These are phyloP conservation scores for Yarrowia sp. DNA, from an alignment of 805 yeast species.

Conservation along the genomic window DNA sequence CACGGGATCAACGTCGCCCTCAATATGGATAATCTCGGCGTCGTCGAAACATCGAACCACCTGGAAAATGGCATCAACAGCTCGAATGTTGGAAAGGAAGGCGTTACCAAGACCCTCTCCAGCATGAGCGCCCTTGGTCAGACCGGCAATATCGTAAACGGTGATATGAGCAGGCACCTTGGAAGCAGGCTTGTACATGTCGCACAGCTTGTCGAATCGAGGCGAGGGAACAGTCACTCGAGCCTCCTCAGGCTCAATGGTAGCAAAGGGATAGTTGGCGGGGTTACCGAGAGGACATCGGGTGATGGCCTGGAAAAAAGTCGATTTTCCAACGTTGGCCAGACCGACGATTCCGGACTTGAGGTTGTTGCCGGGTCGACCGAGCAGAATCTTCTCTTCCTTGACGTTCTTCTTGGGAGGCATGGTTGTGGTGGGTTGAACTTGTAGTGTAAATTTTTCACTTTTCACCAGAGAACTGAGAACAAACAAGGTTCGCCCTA, in stretches of 20 bases:
- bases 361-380: conserved; percentile 76
- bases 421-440: conserved; percentile 43
- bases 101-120: conserved; percentile 99
- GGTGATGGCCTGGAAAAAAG: conserved; percentile 96
- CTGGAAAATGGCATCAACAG: conserved; percentile 97
- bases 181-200: conserved; percentile 74
- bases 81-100: conserved; percentile 92
- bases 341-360: conserved; percentile 90
- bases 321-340: conserved; percentile 90
- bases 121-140: conserved; percentile 92
- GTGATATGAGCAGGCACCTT: conserved; percentile 91
- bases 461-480: background rate
- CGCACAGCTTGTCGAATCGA: conserved; percentile 73
- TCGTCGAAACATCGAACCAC: conserved; percentile 97
- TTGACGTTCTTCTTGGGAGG: conserved; percentile 72
- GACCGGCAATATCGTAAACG: conserved; percentile 95
- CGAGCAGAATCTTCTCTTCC: conserved; percentile 73
- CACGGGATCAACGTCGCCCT: conserved; percentile 92
- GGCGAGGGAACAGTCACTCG: conserved; percentile 90
- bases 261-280: conserved; percentile 97
- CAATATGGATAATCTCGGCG: conserved; percentile 95
- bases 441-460: conserved; percentile 9
- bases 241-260: conserved; percentile 98
- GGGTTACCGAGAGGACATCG: conserved; percentile 92
- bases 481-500: background rate